A percentile compares a stretch with the other conserved stretches of the same genome.
Conservation (phyloP, 176 grass and related monocot species). For the Bothriochloa decipiens region DNA sequence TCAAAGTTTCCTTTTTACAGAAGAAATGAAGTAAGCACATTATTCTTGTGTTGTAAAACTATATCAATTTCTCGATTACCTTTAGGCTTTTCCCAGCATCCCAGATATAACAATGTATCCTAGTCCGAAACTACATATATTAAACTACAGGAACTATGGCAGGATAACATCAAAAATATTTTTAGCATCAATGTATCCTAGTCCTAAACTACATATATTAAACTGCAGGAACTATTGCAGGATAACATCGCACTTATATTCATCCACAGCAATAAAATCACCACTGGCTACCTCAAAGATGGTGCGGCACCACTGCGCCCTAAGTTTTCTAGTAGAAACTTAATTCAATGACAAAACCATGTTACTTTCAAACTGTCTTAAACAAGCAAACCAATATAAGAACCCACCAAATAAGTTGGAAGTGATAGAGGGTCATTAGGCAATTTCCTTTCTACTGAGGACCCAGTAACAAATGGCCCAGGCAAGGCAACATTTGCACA, state of each 20-base stretch:
- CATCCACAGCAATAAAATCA: not conserved
- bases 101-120: no score
- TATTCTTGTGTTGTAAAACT: no score
- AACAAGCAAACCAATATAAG: constrained; percentile 4
- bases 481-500: not conserved
- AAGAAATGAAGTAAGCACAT: no score
- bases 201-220: no score
- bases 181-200: not conserved
- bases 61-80: no score
- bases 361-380: not conserved
- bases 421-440: not conserved
- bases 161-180: not conserved
- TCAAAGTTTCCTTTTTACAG: no score
- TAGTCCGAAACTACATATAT: no score
- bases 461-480: not conserved
- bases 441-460: not conserved
- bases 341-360: constrained; percentile 22
- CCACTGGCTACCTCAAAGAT: not conserved
- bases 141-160: not conserved
- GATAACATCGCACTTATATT: not conserved
- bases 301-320: not conserved
- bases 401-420: not conserved
- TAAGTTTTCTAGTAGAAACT: not conserved
- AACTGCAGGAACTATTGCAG: not conserved
- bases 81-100: no score